Evolutionary conservation across 805 yeast genomes (phyloP).

Genomic region (Yarrowia alimentaria): DNA sequence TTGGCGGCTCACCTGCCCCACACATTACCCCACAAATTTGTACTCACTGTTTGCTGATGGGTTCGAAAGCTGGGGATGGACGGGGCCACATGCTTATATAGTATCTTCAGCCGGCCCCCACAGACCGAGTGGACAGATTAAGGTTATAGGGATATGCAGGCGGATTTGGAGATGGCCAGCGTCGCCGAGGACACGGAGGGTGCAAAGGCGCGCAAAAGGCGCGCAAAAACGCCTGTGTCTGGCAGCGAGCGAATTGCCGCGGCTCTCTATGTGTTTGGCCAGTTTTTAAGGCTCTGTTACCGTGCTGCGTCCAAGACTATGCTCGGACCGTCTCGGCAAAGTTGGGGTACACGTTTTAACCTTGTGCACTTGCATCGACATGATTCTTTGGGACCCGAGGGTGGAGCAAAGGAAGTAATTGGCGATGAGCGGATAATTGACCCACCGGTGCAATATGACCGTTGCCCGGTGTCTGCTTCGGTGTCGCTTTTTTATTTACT

Average conservation of each 20-base stretch:
- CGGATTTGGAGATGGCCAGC: slow-evolving; percentile 2
- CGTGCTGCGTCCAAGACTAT: no score
- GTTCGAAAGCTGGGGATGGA: slow-evolving; percentile 14
- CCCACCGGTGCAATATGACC: no score
- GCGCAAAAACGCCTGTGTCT: no score
- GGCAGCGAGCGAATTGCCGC: no score
- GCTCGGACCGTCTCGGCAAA: slow-evolving; percentile 22
- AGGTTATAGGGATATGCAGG: slow-evolving; percentile 26
- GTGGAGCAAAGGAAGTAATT: no score
- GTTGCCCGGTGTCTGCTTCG: no score
- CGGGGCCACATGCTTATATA: slow-evolving; percentile 21
- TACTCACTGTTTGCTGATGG: slow-evolving; percentile 26
- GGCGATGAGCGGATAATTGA: no score
- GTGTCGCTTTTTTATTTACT: no score
- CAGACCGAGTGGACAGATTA: slow-evolving; percentile 17
- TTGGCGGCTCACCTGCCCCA: no score
- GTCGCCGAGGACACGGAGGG: neutral
- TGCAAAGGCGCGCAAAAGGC: no score
- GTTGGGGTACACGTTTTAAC: slow-evolving; percentile 26
- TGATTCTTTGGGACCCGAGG: slow-evolving; percentile 27
- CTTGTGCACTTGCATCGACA: slow-evolving; percentile 15
- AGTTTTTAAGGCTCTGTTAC: neutral
- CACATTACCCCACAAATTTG: neutral
- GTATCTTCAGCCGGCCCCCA: slow-evolving; percentile 22
- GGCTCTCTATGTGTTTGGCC: no score